Conservation (phyloP, 345 rosid genomes). For the Anacardium occidentale region DNA sequence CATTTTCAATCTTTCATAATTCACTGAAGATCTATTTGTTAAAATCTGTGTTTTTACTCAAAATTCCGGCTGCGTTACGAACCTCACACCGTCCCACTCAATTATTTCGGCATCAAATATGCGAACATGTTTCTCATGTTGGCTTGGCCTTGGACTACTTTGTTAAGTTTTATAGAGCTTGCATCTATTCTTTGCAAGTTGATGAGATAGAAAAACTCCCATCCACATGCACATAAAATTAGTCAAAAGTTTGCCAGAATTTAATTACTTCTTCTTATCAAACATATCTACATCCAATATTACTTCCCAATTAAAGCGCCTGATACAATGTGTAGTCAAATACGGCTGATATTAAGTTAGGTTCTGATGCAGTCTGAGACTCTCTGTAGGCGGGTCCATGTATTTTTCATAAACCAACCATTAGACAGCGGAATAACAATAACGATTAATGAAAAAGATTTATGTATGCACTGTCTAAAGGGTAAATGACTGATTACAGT, state of each 20-base stretch:
- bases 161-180: neutral
- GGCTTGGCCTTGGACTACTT: neutral
- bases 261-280: neutral
- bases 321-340: neutral
- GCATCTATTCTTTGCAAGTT: no score
- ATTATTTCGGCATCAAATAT: neutral
- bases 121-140: slow-evolving; percentile 4
- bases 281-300: neutral
- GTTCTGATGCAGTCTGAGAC: no score
- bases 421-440: neutral
- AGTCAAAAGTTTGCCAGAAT: neutral
- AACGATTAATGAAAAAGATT: neutral
- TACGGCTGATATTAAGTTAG: no score
- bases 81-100: neutral
- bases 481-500: neutral
- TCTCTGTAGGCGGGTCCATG: no score
- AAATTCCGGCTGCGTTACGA: neutral
- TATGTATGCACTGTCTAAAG: neutral
- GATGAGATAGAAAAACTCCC: neutral
- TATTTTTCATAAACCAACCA: neutral
- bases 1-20: neutral
- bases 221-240: neutral
- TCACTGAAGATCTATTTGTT: neutral
- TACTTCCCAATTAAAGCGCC: neutral
- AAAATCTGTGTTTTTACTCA: neutral